These are phyloP conservation scores for Candida orba DNA, from an alignment of 805 yeast genomes.

Conservation along the genomic window DNA sequence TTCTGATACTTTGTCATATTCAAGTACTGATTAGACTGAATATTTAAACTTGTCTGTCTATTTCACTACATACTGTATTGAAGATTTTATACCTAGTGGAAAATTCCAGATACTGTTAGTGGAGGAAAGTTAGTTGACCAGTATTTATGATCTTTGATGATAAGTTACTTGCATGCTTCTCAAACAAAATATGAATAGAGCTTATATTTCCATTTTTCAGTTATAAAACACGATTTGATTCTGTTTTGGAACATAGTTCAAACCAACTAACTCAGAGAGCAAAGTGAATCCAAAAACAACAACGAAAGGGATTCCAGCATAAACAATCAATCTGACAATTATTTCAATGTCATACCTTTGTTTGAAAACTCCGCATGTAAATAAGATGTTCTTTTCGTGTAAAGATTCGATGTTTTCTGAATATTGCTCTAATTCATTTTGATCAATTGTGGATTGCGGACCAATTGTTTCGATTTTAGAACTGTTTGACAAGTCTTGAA, in stretches of 20 bases:
- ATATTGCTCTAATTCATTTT: constrained; percentile 20
- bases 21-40: too few species aligned
- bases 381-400: constrained; percentile 17
- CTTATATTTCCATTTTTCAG: too few species aligned
- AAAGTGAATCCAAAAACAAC: constrained; percentile 35
- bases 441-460: constrained; percentile 21
- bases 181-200: too few species aligned
- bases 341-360: constrained; percentile 70
- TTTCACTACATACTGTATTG: too few species aligned
- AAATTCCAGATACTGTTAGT: too few species aligned
- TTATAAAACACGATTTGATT: too few species aligned
- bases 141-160: too few species aligned
- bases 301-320: constrained; percentile 67
- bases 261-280: constrained; percentile 9
- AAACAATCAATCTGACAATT: constrained; percentile 67
- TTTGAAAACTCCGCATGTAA: constrained; percentile 42
- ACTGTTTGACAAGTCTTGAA: constrained; percentile 10
- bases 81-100: too few species aligned
- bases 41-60: too few species aligned
- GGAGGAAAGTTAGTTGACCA: too few species aligned
- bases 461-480: constrained; percentile 17
- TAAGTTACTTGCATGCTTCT: too few species aligned
- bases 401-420: constrained; percentile 18
- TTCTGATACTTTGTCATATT: too few species aligned
- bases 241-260: constrained; percentile 9